Evolutionary conservation across 371 early-diverging fungal species (phyloP), one percentile per base, ranked within the genome.

Genomic region (Mortierella sp.): DNA sequence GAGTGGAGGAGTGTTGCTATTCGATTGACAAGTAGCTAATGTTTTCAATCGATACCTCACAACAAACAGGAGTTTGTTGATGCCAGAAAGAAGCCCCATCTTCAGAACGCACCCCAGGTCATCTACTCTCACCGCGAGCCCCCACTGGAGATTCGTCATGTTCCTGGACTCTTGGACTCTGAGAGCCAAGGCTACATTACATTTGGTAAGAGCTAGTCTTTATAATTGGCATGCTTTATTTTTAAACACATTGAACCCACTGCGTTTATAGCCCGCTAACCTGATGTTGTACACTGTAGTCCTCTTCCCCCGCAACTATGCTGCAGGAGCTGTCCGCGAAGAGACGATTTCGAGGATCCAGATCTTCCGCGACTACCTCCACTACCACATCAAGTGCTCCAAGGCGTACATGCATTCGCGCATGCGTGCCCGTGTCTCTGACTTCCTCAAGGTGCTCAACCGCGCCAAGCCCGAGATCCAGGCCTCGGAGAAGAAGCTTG

Each of bases 331-430:
- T 72, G 93, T 92, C 19, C 95, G 96, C 77, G 96, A 95, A 81
- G 95, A 96, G 72, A 96, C 96, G 28, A 97, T 98, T 64, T 96
- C 97, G 61, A 94, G 96, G 78, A 97, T 98, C 77, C 98, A 97
- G 89, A 92, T 97, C 75, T 98, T 98, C 95, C 94, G 99, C 61
- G 98, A 98, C 90, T 99, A 98, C 90, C 93, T 99, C 74, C 99
- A 99, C 85, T 99, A 98, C 88, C 99, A 99, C 86, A 98, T 99
- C 90, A 99, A 99, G 90, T 97, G 98, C 79, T 96, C 97, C 74
- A 99, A 99, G 92, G 98, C 99, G 5, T 98, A 98, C 86, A 97
- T 99, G 98, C 99, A 99, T 90, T 97, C 98, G 21, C 95, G 99
- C 71, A 98, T 98, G 98, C 91, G 99, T 76, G 82, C 82, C 37